Conservation (phyloP, 345 rosid genomes). For the Ailanthus altissimus region DNA sequence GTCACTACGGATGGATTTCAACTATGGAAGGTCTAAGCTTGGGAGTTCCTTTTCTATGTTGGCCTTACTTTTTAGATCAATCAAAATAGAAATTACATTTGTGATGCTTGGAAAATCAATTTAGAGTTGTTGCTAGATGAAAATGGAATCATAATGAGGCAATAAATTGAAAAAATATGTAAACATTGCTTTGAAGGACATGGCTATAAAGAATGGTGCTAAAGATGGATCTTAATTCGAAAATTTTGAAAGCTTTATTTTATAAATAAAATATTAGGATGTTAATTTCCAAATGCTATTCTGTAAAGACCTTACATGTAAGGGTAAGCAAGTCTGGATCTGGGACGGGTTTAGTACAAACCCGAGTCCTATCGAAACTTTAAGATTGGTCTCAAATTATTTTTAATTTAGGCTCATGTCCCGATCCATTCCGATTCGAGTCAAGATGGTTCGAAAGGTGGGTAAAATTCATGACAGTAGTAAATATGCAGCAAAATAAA, state of each 20-base stretch:
- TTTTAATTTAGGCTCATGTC: no score
- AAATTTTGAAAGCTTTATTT: constrained; percentile 30
- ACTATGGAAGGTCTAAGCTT: constrained; percentile 32
- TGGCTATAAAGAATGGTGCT: constrained; percentile 21
- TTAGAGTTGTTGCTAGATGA: constrained; percentile 18
- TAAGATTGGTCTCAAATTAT: no score
- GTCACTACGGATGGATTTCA: constrained; percentile 49
- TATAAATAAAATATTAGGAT: background rate
- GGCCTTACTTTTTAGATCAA: constrained; percentile 40
- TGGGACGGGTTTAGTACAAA: no score
- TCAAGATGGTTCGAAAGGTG: no score
- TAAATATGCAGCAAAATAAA: no score
- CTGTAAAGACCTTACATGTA: background rate
- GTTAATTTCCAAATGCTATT: background rate
- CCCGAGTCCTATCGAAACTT: no score
- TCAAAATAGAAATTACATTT: constrained; percentile 32
- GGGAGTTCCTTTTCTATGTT: constrained; percentile 43
- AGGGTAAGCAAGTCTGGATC: no score
- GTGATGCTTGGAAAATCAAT: constrained; percentile 34
- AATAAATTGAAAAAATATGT: constrained; percentile 26
- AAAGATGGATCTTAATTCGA: constrained; percentile 37
- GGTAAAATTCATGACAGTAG: no score
- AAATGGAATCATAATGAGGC: constrained; percentile 33
- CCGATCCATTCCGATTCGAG: no score
- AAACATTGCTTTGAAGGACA: constrained; percentile 29